These are phyloP conservation scores for Sorghum bicolor DNA, from an alignment of 176 grass and related monocot genomes.

Conservation along the genomic window DNA sequence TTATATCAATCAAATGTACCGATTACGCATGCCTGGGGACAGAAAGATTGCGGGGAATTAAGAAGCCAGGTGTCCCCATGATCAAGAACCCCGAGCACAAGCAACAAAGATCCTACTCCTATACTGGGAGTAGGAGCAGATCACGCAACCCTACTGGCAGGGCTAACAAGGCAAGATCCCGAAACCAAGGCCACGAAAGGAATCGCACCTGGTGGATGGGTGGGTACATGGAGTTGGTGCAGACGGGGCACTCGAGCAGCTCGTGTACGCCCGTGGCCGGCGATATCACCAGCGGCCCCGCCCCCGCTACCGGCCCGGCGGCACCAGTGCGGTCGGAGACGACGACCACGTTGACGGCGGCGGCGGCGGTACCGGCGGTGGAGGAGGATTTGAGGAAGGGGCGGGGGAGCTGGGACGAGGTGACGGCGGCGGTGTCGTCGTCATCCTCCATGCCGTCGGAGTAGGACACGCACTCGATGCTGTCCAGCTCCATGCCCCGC, in stretches of 20 bases:
- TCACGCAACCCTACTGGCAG: neutral
- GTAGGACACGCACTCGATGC: slow-evolving; percentile 72
- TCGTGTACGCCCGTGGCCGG: slow-evolving; percentile 72
- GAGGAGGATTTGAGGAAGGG: slow-evolving; percentile 50
- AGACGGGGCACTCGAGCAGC: slow-evolving; percentile 98
- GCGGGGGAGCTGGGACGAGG: slow-evolving; percentile 33
- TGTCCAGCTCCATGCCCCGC: slow-evolving; percentile 57
- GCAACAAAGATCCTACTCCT: slow-evolving; percentile 22
- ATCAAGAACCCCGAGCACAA: neutral
- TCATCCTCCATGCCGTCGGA: slow-evolving; percentile 61
- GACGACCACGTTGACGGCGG: slow-evolving; percentile 19
- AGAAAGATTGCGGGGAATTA: neutral
- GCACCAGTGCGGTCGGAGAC: slow-evolving; percentile 19
- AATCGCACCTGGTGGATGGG: slow-evolving; percentile 65
- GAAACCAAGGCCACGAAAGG: neutral
- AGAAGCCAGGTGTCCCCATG: neutral
- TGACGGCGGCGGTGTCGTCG: slow-evolving; percentile 24
- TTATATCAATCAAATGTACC: neutral
- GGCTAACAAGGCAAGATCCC: neutral
- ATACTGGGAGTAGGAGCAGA: neutral
- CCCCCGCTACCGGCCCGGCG: neutral
- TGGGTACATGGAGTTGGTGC: slow-evolving; percentile 98
- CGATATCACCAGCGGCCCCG: slow-evolving; percentile 10
- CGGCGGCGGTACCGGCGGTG: slow-evolving; percentile 9
- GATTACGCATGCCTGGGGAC: neutral